These are phyloP conservation scores for Ophiostoma tasmaniense DNA, from an alignment of 2,329 filamentous ascomycete genomes.

Conservation along the genomic window DNA sequence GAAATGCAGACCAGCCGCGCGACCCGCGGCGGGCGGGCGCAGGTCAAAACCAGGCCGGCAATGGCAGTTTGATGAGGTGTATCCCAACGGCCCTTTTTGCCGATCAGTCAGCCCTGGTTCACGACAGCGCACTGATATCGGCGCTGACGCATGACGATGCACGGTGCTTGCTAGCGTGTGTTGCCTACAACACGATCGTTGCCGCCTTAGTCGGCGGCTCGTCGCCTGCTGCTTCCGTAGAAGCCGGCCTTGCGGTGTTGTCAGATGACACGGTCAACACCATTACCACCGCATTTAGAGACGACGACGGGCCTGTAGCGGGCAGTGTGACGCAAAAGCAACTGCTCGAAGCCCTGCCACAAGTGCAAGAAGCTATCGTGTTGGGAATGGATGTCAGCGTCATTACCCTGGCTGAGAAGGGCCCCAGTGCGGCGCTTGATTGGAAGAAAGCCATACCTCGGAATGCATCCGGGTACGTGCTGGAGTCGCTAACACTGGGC, in stretches of 20 bases:
- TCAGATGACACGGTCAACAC: neutral
- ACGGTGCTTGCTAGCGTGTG: slow-evolving; percentile 31
- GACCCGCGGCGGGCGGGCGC: slow-evolving; percentile 31
- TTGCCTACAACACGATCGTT: slow-evolving; percentile 34
- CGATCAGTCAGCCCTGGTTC: slow-evolving; percentile 24
- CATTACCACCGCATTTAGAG: neutral
- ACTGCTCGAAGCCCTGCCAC: neutral
- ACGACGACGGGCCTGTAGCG: neutral
- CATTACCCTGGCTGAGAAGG: slow-evolving; percentile 26
- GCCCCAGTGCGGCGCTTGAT: slow-evolving; percentile 21
- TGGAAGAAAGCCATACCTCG: slow-evolving; percentile 23
- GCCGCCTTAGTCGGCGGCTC: slow-evolving; percentile 26
- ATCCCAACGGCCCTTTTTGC: slow-evolving; percentile 36
- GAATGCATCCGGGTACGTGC: slow-evolving; percentile 33
- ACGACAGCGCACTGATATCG: slow-evolving; percentile 32
- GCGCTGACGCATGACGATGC: slow-evolving; percentile 33
- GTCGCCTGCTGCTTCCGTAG: slow-evolving; percentile 25
- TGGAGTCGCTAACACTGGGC: slow-evolving; percentile 34
- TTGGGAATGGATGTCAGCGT: slow-evolving; percentile 25
- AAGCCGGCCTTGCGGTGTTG: slow-evolving; percentile 20
- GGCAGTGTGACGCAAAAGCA: neutral
- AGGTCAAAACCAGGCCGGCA: slow-evolving; percentile 33
- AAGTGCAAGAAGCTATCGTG: slow-evolving; percentile 22
- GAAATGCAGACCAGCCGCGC: neutral
- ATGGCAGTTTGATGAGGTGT: slow-evolving; percentile 41